Evolutionary conservation across 2,329 filamentous ascomycete genomes (phyloP).

Genomic region (Lecanicillium sp.): DNA sequence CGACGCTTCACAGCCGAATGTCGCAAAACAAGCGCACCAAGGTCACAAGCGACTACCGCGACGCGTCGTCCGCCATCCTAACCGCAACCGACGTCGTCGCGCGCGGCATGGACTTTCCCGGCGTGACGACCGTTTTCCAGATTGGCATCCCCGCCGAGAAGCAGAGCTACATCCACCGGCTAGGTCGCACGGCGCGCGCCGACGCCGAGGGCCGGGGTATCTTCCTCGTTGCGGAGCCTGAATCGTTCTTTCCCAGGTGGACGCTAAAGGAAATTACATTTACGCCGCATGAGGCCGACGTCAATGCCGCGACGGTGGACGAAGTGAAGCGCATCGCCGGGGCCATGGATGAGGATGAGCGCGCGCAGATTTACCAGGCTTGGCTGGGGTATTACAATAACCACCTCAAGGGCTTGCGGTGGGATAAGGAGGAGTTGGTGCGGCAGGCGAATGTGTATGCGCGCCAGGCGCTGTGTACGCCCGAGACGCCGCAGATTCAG

Average conservation of each 20-base stretch:
- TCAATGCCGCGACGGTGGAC: conserved; percentile 26
- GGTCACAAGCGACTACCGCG: conserved; percentile 57
- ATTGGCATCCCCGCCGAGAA: conserved; percentile 49
- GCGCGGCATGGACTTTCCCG: conserved; percentile 64
- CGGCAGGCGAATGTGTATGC: conserved; percentile 42
- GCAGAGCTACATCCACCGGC: conserved; percentile 59
- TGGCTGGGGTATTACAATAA: conserved; percentile 51
- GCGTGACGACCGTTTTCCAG: conserved; percentile 60
- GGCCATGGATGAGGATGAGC: conserved; percentile 34
- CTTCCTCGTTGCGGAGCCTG: conserved; percentile 45
- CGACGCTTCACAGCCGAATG: conserved; percentile 42
- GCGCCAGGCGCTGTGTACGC: conserved; percentile 34
- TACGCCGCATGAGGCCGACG: conserved; percentile 32
- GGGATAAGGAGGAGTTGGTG: conserved; percentile 38
- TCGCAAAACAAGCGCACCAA: conserved; percentile 39
- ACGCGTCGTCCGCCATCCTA: conserved; percentile 41
- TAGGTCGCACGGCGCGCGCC: conserved; percentile 60
- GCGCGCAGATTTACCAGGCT: conserved; percentile 44
- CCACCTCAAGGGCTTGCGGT: conserved; percentile 34
- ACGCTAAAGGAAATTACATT: conserved; percentile 48
- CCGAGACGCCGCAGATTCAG: conserved; percentile 37
- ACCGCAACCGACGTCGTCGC: conserved; percentile 65
- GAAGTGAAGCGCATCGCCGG: conserved; percentile 31
- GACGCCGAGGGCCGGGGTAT: conserved; percentile 55
- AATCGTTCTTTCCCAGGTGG: conserved; percentile 41